A percentile compares a stretch with the other conserved stretches of the same genome.
Conservation (phyloP, 805 yeast species). For the Zygosaccharomyces bisporus region DNA sequence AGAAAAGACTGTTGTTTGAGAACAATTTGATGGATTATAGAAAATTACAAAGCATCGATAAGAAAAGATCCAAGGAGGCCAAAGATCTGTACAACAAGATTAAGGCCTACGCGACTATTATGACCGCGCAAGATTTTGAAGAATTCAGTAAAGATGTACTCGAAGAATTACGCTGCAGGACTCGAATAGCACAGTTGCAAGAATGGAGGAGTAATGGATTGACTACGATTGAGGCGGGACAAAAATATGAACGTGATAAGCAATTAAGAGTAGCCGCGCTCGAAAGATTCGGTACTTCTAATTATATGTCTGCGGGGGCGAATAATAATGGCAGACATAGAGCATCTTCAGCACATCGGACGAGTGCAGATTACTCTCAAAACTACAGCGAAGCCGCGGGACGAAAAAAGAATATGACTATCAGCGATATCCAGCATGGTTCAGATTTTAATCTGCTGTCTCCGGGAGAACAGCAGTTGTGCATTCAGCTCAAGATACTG, state of each 20-base stretch:
- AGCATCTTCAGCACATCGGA: slow-evolving; percentile 28
- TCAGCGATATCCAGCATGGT: slow-evolving; percentile 69
- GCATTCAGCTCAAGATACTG: slow-evolving; percentile 74
- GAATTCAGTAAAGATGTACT: slow-evolving; percentile 68
- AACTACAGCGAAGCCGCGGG: slow-evolving; percentile 27
- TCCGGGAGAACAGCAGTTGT: slow-evolving; percentile 81
- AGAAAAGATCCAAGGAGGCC: slow-evolving; percentile 83
- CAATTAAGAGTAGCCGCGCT: slow-evolving; percentile 58
- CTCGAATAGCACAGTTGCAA: slow-evolving; percentile 83
- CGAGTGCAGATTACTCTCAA: slow-evolving; percentile 28
- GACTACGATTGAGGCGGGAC: slow-evolving; percentile 76
- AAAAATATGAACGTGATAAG: slow-evolving; percentile 85
- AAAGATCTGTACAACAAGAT: slow-evolving; percentile 72
- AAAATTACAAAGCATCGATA: slow-evolving; percentile 74
- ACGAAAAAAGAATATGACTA: slow-evolving; percentile 45
- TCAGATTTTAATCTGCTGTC: slow-evolving; percentile 80
- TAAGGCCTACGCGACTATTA: slow-evolving; percentile 75
- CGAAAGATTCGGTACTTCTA: slow-evolving; percentile 46
- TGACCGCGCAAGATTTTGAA: slow-evolving; percentile 78
- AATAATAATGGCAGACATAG: slow-evolving; percentile 29
- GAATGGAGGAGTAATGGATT: slow-evolving; percentile 92
- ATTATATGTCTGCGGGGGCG: slow-evolving; percentile 25
- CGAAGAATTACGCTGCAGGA: slow-evolving; percentile 72
- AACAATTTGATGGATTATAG: slow-evolving; percentile 83
- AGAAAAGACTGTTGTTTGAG: slow-evolving; percentile 75